A percentile compares a stretch with the other conserved stretches of the same genome.
These are phyloP conservation scores for Coemansia sp. DNA, from an alignment of 192 early-diverging fungal genomes.

Conservation along the genomic window DNA sequence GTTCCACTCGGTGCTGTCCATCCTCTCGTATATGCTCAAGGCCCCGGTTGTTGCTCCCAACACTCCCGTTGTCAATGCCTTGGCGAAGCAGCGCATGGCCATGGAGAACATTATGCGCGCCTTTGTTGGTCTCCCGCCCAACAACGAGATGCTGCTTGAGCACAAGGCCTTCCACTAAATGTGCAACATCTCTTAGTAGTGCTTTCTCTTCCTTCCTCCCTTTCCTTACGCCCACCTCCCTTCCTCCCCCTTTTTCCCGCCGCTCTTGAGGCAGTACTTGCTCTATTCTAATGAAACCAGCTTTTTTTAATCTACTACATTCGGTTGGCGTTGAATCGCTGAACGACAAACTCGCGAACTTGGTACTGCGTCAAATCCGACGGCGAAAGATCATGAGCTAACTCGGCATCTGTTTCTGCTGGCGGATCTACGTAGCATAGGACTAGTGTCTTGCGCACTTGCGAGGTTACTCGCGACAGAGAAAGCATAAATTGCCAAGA, in stretches of 20 bases:
- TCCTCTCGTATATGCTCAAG: constrained; percentile 96
- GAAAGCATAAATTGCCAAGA: constrained; percentile 50
- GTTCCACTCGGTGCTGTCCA: constrained; percentile 95
- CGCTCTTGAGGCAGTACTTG: not conserved
- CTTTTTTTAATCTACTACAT: constrained; percentile 11
- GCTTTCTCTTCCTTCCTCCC: not conserved
- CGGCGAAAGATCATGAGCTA: not conserved
- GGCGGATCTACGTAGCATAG: constrained; percentile 44
- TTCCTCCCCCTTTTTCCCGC: not conserved
- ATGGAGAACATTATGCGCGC: constrained; percentile 99
- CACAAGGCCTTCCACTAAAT: constrained; percentile 69
- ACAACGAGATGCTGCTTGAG: constrained; percentile 98
- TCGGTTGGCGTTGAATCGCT: constrained; percentile 48
- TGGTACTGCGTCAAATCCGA: constrained; percentile 28
- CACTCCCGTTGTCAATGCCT: constrained; percentile 95
- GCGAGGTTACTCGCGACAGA: constrained; percentile 34
- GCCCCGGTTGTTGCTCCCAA: constrained; percentile 91
- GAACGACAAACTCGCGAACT: constrained; percentile 33
- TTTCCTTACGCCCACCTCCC: not conserved
- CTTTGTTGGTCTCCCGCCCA: constrained; percentile 91
- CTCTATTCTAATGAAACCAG: constrained; percentile 8
- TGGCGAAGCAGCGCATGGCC: constrained; percentile 91
- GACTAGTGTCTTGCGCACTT: constrained; percentile 43
- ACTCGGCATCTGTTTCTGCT: not conserved
- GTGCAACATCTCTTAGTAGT: not conserved